Percentiles rank a stretch among this genome's conserved stretches.
phyloP scores from a whole-genome alignment of 305 asterid genomes.

The Nicotiana rustica region DNA sequence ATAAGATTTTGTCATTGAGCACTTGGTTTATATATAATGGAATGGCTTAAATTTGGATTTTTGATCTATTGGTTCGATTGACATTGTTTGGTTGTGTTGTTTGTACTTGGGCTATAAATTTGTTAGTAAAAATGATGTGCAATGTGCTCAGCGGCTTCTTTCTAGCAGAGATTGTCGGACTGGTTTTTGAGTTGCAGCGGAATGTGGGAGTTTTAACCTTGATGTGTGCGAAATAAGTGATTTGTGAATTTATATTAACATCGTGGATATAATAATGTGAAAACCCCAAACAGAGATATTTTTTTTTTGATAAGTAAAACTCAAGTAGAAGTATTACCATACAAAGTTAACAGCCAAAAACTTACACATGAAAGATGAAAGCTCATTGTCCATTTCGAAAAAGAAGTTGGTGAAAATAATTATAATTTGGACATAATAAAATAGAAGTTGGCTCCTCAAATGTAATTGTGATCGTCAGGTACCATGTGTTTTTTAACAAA shows the following conservation, averaged over 20 bases:
- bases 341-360: too few species aligned
- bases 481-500: too few species aligned
- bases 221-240: not conserved
- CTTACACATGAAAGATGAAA: too few species aligned
- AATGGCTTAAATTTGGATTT: slow-evolving; percentile 25
- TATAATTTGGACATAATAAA: too few species aligned
- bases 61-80: not conserved
- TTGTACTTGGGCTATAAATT: not conserved
- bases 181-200: not conserved
- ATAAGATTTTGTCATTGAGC: slow-evolving; percentile 29
- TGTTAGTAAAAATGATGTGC: not conserved
- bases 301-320: too few species aligned
- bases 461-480: too few species aligned
- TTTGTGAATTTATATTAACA: not conserved
- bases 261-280: not conserved
- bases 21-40: slow-evolving; percentile 32
- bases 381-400: too few species aligned
- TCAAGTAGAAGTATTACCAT: too few species aligned
- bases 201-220: not conserved
- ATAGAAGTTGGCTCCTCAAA: too few species aligned
- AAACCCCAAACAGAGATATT: not conserved
- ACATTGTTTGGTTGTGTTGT: not conserved
- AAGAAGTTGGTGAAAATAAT: too few species aligned
- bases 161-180: too few species aligned
- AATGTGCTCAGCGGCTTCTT: not conserved